Base-by-base conservation (phyloP, 345 rosid species). In the Rhodomyrtus tomentosa region DNA sequence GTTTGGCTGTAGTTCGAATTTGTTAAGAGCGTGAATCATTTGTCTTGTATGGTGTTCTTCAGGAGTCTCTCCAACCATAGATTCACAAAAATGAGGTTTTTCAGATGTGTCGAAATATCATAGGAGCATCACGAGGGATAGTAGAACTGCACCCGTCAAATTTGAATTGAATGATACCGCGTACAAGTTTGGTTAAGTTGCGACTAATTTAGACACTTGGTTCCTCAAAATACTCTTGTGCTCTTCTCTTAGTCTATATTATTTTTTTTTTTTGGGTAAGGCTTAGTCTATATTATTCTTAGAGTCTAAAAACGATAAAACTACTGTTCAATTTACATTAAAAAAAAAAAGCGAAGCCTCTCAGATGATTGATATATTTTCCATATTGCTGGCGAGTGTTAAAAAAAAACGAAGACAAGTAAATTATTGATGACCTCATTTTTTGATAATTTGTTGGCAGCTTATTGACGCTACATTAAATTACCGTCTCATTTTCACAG, bases 371-470 rank as follows among this genome's bases (percentile, higher is more conserved):
- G 0, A 55, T 55, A 11, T 0, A 55, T 25, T 55, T 25, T 55
- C 25, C 1, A 25, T 4, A 55, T 25, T 27, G 12, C 1, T 13
- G 15, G 0, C 10, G n/a, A 55, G 7, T 55, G 59, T 55, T 55
- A 55, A 25, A 25, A n/a, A n/a, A n/a, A n/a, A n/a, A n/a, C n/a
- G n/a, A n/a, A n/a, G n/a, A n/a, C n/a, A n/a, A n/a, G n/a, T n/a
- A n/a, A n/a, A n/a, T n/a, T n/a, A n/a, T n/a, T n/a, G n/a, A n/a
- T n/a, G n/a, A n/a, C 59, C 0, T 25, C 0, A 55, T 24, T 2
- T 55, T 55, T 24, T 0, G 7, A 0, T 55, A 24, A 55, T 55
- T 55, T 55, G 11, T 27, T 2, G 0, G 15, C 11, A 55, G 25
- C 59, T 55, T 25, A 25, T 24, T 6, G 0, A n/a, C 27, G 4